These are phyloP conservation scores for Phytophthora brassicae DNA, from an alignment of 352 stramenopile species.

Conservation along the genomic window DNA sequence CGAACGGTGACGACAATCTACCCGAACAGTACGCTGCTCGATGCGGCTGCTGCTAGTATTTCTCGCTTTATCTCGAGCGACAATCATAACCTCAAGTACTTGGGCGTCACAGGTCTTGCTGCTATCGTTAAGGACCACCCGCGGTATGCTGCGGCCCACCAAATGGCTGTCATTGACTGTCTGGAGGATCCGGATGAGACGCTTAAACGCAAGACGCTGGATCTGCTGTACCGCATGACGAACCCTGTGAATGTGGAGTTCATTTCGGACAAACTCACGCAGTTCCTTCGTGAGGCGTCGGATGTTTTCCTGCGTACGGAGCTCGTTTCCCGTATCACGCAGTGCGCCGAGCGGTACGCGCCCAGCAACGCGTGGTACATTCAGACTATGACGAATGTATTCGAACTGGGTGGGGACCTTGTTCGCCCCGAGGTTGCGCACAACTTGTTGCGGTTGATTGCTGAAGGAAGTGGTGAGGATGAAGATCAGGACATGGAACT, in stretches of 20 bases:
- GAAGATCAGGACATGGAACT: slow-evolving; percentile 96
- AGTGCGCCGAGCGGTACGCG: slow-evolving; percentile 96
- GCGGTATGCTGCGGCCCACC: slow-evolving; percentile 97
- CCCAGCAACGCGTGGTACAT: slow-evolving; percentile 99
- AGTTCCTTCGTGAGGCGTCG: slow-evolving; percentile 94
- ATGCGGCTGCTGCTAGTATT: slow-evolving; percentile 92
- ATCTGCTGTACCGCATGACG: slow-evolving; percentile 97
- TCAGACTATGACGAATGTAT: slow-evolving; percentile 96
- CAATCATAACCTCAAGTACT: slow-evolving; percentile 98
- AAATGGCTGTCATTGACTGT: slow-evolving; percentile 99
- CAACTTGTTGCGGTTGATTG: slow-evolving; percentile 98
- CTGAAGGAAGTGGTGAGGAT: slow-evolving; percentile 96
- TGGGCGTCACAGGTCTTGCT: slow-evolving; percentile 98
- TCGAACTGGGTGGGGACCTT: slow-evolving; percentile 95
- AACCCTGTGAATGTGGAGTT: slow-evolving; percentile 99
- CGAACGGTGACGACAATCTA: slow-evolving; percentile 99
- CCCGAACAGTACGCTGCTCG: slow-evolving; percentile 97
- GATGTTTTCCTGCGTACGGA: slow-evolving; percentile 98
- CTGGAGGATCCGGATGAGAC: slow-evolving; percentile 99
- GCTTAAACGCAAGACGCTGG: slow-evolving; percentile 98
- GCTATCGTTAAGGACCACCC: slow-evolving; percentile 97
- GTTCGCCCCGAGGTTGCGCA: slow-evolving; percentile 97
- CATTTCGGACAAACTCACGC: slow-evolving; percentile 98
- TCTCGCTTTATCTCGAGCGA: slow-evolving; percentile 94
- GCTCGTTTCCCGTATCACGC: slow-evolving; percentile 97